Percentiles rank a stretch among this genome's conserved stretches.
These are phyloP conservation scores for Danielia oregonensis DNA, from an alignment of 805 yeast genomes.

Conservation along the genomic window DNA sequence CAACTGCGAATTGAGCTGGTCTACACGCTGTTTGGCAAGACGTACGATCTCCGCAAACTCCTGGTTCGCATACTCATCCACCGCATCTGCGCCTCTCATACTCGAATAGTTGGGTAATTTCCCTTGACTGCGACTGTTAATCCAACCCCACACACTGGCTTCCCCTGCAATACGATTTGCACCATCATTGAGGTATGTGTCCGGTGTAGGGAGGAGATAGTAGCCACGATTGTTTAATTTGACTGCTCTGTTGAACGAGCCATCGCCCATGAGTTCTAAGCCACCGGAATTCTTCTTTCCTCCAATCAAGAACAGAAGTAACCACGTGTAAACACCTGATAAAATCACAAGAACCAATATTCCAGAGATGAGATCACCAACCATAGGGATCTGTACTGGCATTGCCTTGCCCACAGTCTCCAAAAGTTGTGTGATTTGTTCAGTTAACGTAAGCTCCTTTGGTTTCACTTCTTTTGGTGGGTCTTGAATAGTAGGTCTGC, in stretches of 20 bases:
- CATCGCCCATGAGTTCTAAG: background rate
- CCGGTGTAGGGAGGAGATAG: constrained; percentile 10
- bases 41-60: constrained; percentile 14
- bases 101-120: background rate
- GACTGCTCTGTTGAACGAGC: background rate
- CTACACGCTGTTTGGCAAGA: constrained; percentile 12
- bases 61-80: constrained; percentile 1
- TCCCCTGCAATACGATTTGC: constrained; percentile 2
- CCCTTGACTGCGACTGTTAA: constrained; percentile 7
- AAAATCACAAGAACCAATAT: constrained; percentile 4
- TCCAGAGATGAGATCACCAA: constrained; percentile 10
- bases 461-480: constrained; percentile 1
- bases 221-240: constrained; percentile 6
- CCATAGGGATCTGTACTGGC: constrained; percentile 9
- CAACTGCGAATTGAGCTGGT: constrained; percentile 3
- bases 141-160: constrained; percentile 16
- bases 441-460: constrained; percentile 2
- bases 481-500: background rate
- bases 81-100: background rate
- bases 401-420: constrained; percentile 11
- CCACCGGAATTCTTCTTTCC: background rate
- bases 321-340: constrained; percentile 9
- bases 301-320: constrained; percentile 2
- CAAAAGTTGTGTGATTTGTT: constrained; percentile 6
- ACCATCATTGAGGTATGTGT: constrained; percentile 8